A percentile compares a stretch with the other conserved stretches of the same genome.
Evolutionary conservation across 352 stramenopile genomes (phyloP).

Genomic region (Pythium guiyangense): DNA sequence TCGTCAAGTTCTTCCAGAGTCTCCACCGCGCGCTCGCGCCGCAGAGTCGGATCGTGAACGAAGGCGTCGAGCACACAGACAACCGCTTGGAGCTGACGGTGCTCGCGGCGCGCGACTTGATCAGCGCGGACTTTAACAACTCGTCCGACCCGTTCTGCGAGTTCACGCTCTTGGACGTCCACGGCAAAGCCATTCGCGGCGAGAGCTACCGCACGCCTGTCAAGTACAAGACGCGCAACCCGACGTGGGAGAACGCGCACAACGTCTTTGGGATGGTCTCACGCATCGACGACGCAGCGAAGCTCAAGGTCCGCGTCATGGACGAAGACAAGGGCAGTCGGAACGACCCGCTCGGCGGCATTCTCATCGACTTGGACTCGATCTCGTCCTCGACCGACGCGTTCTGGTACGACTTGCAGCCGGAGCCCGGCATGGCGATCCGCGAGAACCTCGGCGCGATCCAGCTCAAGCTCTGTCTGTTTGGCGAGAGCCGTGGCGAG

Average conservation of each 20-base stretch:
- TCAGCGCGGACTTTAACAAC: constrained; percentile 57
- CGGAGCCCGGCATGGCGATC: constrained; percentile 37
- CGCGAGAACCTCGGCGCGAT: constrained; percentile 47
- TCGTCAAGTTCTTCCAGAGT: constrained; percentile 63
- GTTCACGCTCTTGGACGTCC: constrained; percentile 48
- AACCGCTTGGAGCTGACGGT: constrained; percentile 67
- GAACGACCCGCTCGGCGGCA: constrained; percentile 49
- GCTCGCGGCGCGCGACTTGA: constrained; percentile 40
- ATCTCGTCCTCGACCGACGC: constrained; percentile 45
- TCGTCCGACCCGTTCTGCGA: constrained; percentile 63
- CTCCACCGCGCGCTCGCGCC: constrained; percentile 26
- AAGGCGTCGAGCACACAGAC: constrained; percentile 51
- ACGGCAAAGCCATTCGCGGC: constrained; percentile 38
- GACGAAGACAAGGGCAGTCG: constrained; percentile 48
- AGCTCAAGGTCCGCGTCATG: constrained; percentile 45
- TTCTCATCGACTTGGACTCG: constrained; percentile 40
- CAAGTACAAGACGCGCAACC: constrained; percentile 55
- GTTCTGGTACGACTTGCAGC: constrained; percentile 43
- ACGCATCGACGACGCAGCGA: constrained; percentile 49
- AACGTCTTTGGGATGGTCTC: constrained; percentile 59
- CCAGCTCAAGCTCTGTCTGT: constrained; percentile 43
- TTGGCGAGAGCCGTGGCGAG: constrained; percentile 61
- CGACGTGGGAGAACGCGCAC: constrained; percentile 54
- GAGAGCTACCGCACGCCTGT: constrained; percentile 44
- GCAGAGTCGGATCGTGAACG: constrained; percentile 38